Conservation (phyloP, 2,329 filamentous ascomycete species). For the Xenosphaeropsis pyriputrescens region DNA sequence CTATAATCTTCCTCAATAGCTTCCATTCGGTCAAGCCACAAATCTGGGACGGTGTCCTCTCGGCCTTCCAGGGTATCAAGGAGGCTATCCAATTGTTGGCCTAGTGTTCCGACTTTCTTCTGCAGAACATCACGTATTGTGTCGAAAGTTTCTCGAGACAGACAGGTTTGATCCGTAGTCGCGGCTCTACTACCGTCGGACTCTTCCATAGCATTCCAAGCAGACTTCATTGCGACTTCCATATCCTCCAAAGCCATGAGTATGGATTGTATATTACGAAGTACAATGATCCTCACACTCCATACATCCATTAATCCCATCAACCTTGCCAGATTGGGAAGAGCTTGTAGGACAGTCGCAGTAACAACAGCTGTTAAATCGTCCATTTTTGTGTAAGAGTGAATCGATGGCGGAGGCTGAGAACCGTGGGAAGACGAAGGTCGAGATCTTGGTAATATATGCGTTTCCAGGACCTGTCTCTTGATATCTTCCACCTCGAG, state of each 20-base stretch:
- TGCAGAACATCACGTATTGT: slow-evolving; percentile 51
- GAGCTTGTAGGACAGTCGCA: slow-evolving; percentile 75
- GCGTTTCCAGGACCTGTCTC: slow-evolving; percentile 67
- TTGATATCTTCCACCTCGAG: slow-evolving; percentile 81
- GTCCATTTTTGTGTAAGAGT: slow-evolving; percentile 57
- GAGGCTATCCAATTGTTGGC: slow-evolving; percentile 66
- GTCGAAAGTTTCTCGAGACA: slow-evolving; percentile 27
- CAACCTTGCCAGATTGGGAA: slow-evolving; percentile 67
- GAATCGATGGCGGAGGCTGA: slow-evolving; percentile 18
- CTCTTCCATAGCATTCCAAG: slow-evolving; percentile 39
- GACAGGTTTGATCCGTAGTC: slow-evolving; percentile 1
- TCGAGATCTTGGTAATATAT: slow-evolving; percentile 49
- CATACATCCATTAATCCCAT: slow-evolving; percentile 62
- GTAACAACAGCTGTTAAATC: slow-evolving; percentile 86
- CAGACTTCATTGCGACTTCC: slow-evolving; percentile 48
- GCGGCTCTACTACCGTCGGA: slow-evolving; percentile 8
- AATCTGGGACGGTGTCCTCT: slow-evolving; percentile 69
- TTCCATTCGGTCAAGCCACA: slow-evolving; percentile 83
- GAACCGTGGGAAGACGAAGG: slow-evolving; percentile 29
- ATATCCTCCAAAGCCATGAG: slow-evolving; percentile 51
- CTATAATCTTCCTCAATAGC: slow-evolving; percentile 62
- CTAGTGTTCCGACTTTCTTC: slow-evolving; percentile 53
- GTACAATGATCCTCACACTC: slow-evolving; percentile 60
- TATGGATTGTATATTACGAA: slow-evolving; percentile 59
- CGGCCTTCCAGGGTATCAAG: slow-evolving; percentile 75